These are phyloP conservation scores for Plasmodium gaboni DNA, from an alignment of 169 alveolate species.

Conservation along the genomic window DNA sequence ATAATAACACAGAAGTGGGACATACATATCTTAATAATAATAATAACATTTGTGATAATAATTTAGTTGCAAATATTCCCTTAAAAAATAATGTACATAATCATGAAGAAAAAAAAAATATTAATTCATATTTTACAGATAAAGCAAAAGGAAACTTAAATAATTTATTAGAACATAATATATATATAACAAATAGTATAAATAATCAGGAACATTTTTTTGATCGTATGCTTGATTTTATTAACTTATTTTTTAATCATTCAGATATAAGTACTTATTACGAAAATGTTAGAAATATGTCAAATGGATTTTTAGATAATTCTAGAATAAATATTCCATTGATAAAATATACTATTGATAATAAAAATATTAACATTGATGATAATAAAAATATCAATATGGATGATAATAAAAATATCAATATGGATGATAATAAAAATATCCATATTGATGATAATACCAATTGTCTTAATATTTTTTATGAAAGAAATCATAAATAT, in stretches of 20 bases:
- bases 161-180: not conserved
- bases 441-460: not conserved
- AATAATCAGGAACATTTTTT: constrained; percentile 21
- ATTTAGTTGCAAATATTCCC: not conserved
- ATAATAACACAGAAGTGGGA: not conserved
- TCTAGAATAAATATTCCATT: too few relatives aligned
- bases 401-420: too few relatives aligned
- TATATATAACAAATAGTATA: not conserved
- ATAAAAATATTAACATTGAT: not conserved
- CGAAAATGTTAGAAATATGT: constrained; percentile 19
- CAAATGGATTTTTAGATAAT: not conserved
- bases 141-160: not conserved
- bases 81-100: not conserved
- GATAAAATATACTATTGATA: too few relatives aligned
- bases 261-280: constrained; percentile 38
- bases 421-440: not conserved
- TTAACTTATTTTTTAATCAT: constrained; percentile 32
- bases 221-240: constrained; percentile 11
- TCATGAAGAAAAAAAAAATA: too few relatives aligned
- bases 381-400: not conserved
- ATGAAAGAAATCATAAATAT: not conserved
- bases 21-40: not conserved
- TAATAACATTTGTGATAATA: not conserved
- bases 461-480: not conserved
- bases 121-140: too few relatives aligned